Conservation (phyloP, 2,329 filamentous ascomycete species). For the Epichloe aotearoae region DNA sequence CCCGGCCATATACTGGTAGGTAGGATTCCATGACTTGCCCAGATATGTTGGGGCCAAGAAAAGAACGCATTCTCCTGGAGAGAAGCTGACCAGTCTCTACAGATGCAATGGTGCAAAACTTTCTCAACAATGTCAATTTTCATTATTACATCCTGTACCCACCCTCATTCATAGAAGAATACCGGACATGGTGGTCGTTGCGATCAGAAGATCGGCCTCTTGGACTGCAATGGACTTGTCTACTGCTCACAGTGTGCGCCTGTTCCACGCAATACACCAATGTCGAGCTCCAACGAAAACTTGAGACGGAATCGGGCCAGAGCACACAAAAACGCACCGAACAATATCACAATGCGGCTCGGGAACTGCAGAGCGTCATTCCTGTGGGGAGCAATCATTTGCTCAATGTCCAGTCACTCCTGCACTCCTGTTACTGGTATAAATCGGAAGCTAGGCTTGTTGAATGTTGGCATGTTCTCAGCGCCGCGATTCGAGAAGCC, state of each 20-base stretch:
- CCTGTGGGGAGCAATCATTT: constrained; percentile 21
- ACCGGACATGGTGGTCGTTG: constrained; percentile 22
- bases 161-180: constrained; percentile 21
- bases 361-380: constrained; percentile 19
- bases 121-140: constrained; percentile 24
- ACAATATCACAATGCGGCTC: constrained; percentile 19
- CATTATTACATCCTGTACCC: constrained; percentile 27
- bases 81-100: neutral
- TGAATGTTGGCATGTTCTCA: constrained; percentile 25
- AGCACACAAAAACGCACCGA: constrained; percentile 17
- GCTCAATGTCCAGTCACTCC: constrained; percentile 20
- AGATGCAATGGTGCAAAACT: constrained; percentile 26
- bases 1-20: constrained; percentile 21
- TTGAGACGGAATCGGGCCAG: constrained; percentile 19
- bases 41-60: neutral
- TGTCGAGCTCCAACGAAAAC: constrained; percentile 16
- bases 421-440: constrained; percentile 26
- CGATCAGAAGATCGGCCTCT: constrained; percentile 18
- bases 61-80: too few species aligned
- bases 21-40: too few species aligned
- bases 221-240: constrained; percentile 23
- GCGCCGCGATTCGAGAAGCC: constrained; percentile 22
- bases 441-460: constrained; percentile 23
- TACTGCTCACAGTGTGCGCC: constrained; percentile 25
- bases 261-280: constrained; percentile 23